Evolutionary conservation across 2,329 filamentous ascomycete species (phyloP), one percentile per base, ranked within the genome.

Genomic region (Eutypa lata): DNA sequence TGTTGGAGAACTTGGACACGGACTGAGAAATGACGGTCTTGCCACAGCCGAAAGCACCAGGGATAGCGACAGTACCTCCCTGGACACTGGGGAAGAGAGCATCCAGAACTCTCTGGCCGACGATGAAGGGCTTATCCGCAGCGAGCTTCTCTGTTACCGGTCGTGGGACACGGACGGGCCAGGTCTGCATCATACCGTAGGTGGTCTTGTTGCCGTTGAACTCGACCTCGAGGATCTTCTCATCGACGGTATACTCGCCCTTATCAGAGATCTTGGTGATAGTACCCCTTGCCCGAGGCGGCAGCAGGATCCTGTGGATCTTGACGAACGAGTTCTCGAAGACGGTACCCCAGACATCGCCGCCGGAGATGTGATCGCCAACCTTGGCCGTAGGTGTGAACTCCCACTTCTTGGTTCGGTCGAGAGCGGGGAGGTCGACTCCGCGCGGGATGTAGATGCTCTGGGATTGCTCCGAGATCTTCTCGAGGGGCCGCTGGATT

Each of bases 21-120:
- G 91, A 96, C 77, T 99, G 94, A 68, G 88, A 92, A 76, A 99
- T 99, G 78, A 99, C 94, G 66, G 94, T 99, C 86, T 99, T 99
- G 70, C 94, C 94, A 68, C 94, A 99, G 61, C 94, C 94, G 71
- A 99, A 99, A 75, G 94, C 94, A 71, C 94, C 94, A 24, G 94
- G 94, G 68, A 99, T 99, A 70, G 93, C 96, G 61, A 97, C 91
- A 44, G 94, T 99, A 71, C 94, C 94, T 73, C 94, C 94, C 77
- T 96, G 91, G 10, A 99, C 94, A 78, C 89, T 88, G 50, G 94
- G 94, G 80, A 97, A 99, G 46, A 99, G 84, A 59, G 94, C 90
- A 71, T 99, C 94, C 62, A 99, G 81, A 60, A 99, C 94, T 77
- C 94, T 86, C 77, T 99, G 94, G 22, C 94, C 94, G 71, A 99